Percentiles rank a stretch among this genome's conserved stretches.
phyloP scores from a whole-genome alignment of 768 basidiomycete species.

The Suillus placidus region DNA sequence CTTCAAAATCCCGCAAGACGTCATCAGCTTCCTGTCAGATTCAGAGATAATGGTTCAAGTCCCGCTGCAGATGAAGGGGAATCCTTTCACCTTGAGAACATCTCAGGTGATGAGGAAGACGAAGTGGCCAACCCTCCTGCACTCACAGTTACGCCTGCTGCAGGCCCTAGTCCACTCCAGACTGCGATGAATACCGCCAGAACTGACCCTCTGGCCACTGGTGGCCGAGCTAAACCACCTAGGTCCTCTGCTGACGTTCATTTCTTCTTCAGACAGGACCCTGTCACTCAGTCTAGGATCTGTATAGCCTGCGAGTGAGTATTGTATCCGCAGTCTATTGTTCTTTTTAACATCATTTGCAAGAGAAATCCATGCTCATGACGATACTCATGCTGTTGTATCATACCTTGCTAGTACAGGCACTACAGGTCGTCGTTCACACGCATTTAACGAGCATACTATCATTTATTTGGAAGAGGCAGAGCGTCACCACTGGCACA shows the following conservation, averaged over 20 bases:
- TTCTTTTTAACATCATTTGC: too few relatives aligned
- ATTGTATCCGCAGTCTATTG: background rate
- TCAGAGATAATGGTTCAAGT: background rate
- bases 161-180: background rate
- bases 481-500: too few relatives aligned
- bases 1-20: background rate
- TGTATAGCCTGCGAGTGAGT: background rate
- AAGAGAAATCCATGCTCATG: too few relatives aligned
- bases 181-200: background rate
- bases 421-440: too few relatives aligned
- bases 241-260: background rate
- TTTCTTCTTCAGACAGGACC: constrained; percentile 1
- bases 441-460: too few relatives aligned
- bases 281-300: background rate
- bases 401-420: too few relatives aligned
- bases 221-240: background rate
- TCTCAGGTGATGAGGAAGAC: background rate
- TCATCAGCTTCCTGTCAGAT: background rate
- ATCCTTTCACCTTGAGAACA: background rate
- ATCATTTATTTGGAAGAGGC: too few relatives aligned
- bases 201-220: background rate
- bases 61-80: background rate
- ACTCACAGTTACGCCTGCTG: background rate
- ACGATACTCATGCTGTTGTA: too few relatives aligned
- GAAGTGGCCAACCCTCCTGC: background rate